These are phyloP conservation scores for Venturiaceae sp. DNA, from an alignment of 2,329 filamentous ascomycete genomes.

Conservation along the genomic window DNA sequence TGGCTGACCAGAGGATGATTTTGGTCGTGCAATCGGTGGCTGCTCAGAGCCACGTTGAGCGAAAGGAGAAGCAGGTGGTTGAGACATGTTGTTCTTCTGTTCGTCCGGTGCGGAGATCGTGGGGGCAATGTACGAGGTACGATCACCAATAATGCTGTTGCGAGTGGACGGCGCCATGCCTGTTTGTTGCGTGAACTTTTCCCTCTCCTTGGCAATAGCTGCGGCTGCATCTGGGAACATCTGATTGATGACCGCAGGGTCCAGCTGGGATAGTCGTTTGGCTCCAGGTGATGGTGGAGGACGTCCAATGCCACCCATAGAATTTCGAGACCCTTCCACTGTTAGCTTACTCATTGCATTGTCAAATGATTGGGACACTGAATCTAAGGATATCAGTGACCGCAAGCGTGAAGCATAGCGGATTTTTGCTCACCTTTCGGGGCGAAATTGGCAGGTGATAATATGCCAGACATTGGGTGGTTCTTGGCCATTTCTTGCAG, in stretches of 20 bases:
- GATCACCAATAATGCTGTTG: slow-evolving; percentile 75
- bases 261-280: slow-evolving; percentile 91
- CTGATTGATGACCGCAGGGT: slow-evolving; percentile 86
- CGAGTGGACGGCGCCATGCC: slow-evolving; percentile 87
- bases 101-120: slow-evolving; percentile 63
- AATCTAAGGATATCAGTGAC: slow-evolving; percentile 37
- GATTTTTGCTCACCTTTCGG: slow-evolving; percentile 64
- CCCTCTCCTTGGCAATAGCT: slow-evolving; percentile 97
- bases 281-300: slow-evolving; percentile 66
- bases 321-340: slow-evolving; percentile 79
- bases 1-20: slow-evolving; percentile 67
- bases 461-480: slow-evolving; percentile 89
- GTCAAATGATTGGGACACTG: slow-evolving; percentile 90
- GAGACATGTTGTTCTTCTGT: slow-evolving; percentile 50
- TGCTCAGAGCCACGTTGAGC: slow-evolving; percentile 43
- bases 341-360: slow-evolving; percentile 95
- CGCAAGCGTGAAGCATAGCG: not conserved
- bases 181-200: slow-evolving; percentile 91
- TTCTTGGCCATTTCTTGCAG: slow-evolving; percentile 98
- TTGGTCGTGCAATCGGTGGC: slow-evolving; percentile 52
- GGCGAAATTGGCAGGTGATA: slow-evolving; percentile 85
- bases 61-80: slow-evolving; percentile 76
- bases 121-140: slow-evolving; percentile 64
- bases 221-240: slow-evolving; percentile 99
- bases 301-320: slow-evolving; percentile 55